Conservation (phyloP, 352 stramenopile species). For the Pilasporangium apinafurcum region DNA sequence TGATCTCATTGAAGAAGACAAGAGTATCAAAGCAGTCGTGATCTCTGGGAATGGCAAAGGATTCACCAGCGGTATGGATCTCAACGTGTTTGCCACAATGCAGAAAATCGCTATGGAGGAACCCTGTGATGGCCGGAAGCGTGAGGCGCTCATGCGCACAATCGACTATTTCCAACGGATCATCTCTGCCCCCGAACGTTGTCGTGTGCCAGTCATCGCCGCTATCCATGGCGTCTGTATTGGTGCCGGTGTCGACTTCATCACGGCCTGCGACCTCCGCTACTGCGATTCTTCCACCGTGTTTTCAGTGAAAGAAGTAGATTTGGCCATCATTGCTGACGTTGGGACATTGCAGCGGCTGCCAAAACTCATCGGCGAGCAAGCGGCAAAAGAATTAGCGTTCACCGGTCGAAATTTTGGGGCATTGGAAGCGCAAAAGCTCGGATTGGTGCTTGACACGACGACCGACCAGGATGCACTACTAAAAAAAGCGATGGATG, state of each 20-base stretch:
- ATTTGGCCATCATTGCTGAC: conserved; percentile 86
- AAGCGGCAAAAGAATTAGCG: conserved; percentile 77
- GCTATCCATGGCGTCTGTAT: conserved; percentile 79
- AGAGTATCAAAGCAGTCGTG: conserved; percentile 67
- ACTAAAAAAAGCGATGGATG: conserved; percentile 34
- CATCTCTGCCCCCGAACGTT: conserved; percentile 79
- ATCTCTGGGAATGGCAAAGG: conserved; percentile 70
- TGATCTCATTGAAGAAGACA: conserved; percentile 50
- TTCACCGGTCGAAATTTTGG: conserved; percentile 82
- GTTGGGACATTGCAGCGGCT: conserved; percentile 84
- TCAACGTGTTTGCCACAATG: conserved; percentile 79
- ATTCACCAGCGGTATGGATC: conserved; percentile 88
- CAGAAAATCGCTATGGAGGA: conserved; percentile 52
- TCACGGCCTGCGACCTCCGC: conserved; percentile 82
- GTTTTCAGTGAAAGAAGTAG: conserved; percentile 86
- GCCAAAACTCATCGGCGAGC: conserved; percentile 79
- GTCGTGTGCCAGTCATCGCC: conserved; percentile 81
- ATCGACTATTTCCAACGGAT: conserved; percentile 82
- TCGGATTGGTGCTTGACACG: conserved; percentile 74
- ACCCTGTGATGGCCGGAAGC: conserved; percentile 72
- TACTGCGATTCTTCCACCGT: conserved; percentile 77
- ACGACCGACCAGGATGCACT: conserved; percentile 58
- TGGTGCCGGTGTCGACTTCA: conserved; percentile 82
- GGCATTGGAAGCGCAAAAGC: conserved; percentile 61
- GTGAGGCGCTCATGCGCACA: conserved; percentile 69